phyloP scores from a whole-genome alignment of 176 grass and related monocot species.

The Oropetium thomaeum region DNA sequence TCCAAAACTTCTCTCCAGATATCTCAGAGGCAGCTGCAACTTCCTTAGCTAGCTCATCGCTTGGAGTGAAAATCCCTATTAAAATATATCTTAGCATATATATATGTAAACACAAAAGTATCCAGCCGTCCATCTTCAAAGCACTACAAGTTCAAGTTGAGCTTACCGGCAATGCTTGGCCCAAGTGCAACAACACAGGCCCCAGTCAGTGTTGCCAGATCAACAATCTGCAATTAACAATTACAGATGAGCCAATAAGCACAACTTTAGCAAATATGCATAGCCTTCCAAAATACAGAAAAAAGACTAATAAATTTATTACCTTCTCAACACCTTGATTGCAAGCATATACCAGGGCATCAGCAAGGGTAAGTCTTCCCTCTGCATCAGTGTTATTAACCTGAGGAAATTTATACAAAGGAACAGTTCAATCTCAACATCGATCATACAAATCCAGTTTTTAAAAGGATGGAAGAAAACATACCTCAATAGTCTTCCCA shows the following conservation, averaged over 20 bases:
- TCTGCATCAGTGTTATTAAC: slow-evolving; percentile 99
- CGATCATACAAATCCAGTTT: background rate
- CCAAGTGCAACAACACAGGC: slow-evolving; percentile 84
- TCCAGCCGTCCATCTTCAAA: background rate
- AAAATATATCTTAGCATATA: slow-evolving; percentile 1
- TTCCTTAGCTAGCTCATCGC: slow-evolving; percentile 87
- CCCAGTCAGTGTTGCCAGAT: slow-evolving; percentile 92
- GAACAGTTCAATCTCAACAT: background rate
- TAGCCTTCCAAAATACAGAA: background rate
- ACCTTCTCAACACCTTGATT: slow-evolving; percentile 98
- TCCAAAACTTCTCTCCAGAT: slow-evolving; percentile 95
- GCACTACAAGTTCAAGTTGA: background rate
- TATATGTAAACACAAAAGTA: background rate
- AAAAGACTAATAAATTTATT: background rate
- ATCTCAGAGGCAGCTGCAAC: slow-evolving; percentile 64
- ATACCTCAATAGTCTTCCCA: slow-evolving; percentile 96
- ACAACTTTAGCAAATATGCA: background rate
- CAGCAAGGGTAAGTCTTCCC: slow-evolving; percentile 96
- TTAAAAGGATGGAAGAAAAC: background rate
- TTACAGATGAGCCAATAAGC: background rate
- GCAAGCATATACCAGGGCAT: slow-evolving; percentile 95
- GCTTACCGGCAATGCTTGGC: slow-evolving; percentile 79
- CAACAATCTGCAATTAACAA: slow-evolving; percentile 64
- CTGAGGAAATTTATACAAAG: slow-evolving; percentile 33
- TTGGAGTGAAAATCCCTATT: slow-evolving; percentile 82